phyloP scores from a whole-genome alignment of 176 grass and related monocot genomes.

The Otatea glauca region DNA sequence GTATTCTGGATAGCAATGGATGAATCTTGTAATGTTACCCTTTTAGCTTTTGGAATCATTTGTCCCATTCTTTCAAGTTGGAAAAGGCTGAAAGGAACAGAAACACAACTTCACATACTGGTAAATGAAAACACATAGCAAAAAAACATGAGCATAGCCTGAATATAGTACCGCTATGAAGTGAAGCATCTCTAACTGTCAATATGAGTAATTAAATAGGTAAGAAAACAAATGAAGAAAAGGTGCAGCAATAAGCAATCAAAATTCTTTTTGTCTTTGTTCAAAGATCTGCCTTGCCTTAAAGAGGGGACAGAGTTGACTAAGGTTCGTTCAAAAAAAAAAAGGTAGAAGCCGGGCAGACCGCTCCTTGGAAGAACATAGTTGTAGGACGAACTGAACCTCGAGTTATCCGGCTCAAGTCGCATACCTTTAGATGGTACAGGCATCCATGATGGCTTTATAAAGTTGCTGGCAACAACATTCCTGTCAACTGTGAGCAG shows the following conservation, averaged over 20 bases:
- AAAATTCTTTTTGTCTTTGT: neutral
- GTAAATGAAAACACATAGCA: neutral
- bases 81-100: neutral
- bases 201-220: conserved; percentile 8
- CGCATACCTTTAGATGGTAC: no score
- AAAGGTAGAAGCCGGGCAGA: no score
- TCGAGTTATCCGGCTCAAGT: no score
- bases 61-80: neutral
- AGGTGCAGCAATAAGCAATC: neutral
- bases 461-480: no score
- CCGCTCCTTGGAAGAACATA: no score
- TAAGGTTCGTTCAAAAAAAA: no score
- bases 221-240: neutral
- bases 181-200: conserved; percentile 19
- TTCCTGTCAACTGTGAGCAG: no score
- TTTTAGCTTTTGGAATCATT: neutral
- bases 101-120: neutral
- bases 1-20: neutral
- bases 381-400: no score
- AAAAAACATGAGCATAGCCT: conserved; percentile 10
- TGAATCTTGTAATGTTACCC: neutral
- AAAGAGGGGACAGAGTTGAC: no score
- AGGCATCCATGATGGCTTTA: no score
- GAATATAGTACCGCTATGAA: neutral
- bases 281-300: no score